phyloP scores from a whole-genome alignment of 129 eudicot genomes.

The Deinandra increscens region DNA sequence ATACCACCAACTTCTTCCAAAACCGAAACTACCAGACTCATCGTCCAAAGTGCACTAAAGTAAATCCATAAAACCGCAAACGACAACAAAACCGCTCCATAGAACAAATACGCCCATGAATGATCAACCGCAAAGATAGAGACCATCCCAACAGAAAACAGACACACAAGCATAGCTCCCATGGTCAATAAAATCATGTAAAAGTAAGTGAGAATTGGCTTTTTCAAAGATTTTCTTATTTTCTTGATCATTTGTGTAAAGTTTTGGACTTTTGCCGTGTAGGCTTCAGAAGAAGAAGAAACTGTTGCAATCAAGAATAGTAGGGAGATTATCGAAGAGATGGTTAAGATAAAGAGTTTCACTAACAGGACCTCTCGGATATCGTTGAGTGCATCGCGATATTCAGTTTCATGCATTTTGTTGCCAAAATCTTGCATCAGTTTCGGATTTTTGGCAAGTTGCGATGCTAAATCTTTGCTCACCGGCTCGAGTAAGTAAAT shows the following conservation, averaged over 20 bases:
- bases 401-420: neutral
- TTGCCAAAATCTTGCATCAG: slow-evolving; percentile 3
- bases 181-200: slow-evolving; percentile 21
- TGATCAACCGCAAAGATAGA: neutral
- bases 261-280: slow-evolving; percentile 26
- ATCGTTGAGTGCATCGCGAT: neutral
- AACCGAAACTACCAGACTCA: slow-evolving; percentile 42
- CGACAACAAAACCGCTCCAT: neutral
- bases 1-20: slow-evolving; percentile 41
- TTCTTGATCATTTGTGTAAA: slow-evolving; percentile 17
- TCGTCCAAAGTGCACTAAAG: slow-evolving; percentile 22
- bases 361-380: neutral
- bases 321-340: slow-evolving; percentile 9
- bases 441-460: slow-evolving; percentile 8
- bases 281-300: slow-evolving; percentile 33
- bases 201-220: slow-evolving; percentile 16
- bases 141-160: slow-evolving; percentile 6
- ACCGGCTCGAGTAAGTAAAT: slow-evolving; percentile 17
- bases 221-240: slow-evolving; percentile 17
- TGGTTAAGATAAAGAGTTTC: neutral
- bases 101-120: slow-evolving; percentile 4
- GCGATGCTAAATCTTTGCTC: slow-evolving; percentile 4
- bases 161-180: neutral
- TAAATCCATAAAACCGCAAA: neutral
- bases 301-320: slow-evolving; percentile 27